Conservation (phyloP, 495 filamentous ascomycete genomes). For the Stereocaulon alpinum region DNA sequence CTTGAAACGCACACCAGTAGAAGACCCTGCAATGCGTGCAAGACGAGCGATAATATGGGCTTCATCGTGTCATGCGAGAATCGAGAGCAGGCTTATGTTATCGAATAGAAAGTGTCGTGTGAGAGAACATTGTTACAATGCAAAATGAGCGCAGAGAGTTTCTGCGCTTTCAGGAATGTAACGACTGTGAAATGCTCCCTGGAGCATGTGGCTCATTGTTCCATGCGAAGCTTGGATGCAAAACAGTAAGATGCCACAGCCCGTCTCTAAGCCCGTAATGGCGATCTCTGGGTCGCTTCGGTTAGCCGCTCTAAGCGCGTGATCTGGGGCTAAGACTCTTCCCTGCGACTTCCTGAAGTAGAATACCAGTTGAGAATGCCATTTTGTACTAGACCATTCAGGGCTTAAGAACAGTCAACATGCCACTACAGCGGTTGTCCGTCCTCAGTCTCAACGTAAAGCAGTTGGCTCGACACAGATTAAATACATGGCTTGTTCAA, state of each 20-base stretch:
- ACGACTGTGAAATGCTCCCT: background rate
- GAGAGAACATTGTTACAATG: background rate
- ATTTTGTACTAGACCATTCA: too few species aligned
- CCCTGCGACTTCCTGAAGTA: too few species aligned
- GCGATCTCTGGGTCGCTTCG: too few species aligned
- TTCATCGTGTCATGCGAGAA: background rate
- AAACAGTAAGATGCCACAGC: too few species aligned
- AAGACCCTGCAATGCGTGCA: slow-evolving; percentile 19
- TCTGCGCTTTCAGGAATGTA: background rate
- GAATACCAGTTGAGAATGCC: too few species aligned
- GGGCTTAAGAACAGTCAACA: too few species aligned
- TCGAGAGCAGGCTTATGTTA: background rate
- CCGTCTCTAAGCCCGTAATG: too few species aligned
- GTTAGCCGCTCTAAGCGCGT: too few species aligned
- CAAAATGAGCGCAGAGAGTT: background rate
- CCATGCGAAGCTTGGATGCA: background rate
- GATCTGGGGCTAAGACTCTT: too few species aligned
- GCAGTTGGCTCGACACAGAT: background rate
- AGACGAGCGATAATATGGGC: background rate
- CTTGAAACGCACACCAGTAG: slow-evolving; percentile 29
- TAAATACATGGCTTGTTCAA: background rate
- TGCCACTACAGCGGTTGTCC: too few species aligned
- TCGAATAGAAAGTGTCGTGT: background rate
- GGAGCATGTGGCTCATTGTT: background rate
- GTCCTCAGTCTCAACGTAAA: background rate